phyloP scores from a whole-genome alignment of 2,329 filamentous ascomycete species.

The Nectriaceae sp. region DNA sequence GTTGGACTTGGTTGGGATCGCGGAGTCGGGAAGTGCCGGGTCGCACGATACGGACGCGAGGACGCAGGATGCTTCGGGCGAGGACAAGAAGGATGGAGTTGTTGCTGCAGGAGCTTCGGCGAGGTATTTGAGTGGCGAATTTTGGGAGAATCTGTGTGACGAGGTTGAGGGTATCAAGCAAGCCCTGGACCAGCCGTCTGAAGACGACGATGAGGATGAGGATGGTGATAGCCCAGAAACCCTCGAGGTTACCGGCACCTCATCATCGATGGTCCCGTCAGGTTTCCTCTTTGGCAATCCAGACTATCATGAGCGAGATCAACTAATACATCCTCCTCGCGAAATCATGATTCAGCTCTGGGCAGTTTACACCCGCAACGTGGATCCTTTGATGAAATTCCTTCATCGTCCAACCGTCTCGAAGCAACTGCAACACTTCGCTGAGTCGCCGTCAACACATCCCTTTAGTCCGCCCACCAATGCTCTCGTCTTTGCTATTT shows the following conservation, averaged over 20 bases:
- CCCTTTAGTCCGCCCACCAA: slow-evolving; percentile 28
- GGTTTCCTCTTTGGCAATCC: slow-evolving; percentile 31
- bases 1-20: slow-evolving; percentile 16
- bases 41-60: neutral
- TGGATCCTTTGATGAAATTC: slow-evolving; percentile 47
- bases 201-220: slow-evolving; percentile 38
- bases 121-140: slow-evolving; percentile 44
- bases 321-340: slow-evolving; percentile 36
- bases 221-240: slow-evolving; percentile 36
- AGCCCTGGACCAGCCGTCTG: slow-evolving; percentile 44
- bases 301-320: slow-evolving; percentile 20
- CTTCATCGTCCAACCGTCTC: slow-evolving; percentile 44
- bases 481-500: slow-evolving; percentile 45
- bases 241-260: slow-evolving; percentile 14
- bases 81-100: slow-evolving; percentile 4
- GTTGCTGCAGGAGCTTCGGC: slow-evolving; percentile 26
- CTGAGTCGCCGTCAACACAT: slow-evolving; percentile 17
- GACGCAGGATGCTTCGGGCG: neutral
- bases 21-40: neutral
- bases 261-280: slow-evolving; percentile 26
- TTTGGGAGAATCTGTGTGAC: slow-evolving; percentile 45
- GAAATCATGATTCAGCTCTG: slow-evolving; percentile 40
- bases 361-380: slow-evolving; percentile 39
- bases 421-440: slow-evolving; percentile 29
- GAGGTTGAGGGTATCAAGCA: slow-evolving; percentile 49